Conservation (phyloP, 1,284 basidiomycete species). For the Sporisorium sorghi region DNA sequence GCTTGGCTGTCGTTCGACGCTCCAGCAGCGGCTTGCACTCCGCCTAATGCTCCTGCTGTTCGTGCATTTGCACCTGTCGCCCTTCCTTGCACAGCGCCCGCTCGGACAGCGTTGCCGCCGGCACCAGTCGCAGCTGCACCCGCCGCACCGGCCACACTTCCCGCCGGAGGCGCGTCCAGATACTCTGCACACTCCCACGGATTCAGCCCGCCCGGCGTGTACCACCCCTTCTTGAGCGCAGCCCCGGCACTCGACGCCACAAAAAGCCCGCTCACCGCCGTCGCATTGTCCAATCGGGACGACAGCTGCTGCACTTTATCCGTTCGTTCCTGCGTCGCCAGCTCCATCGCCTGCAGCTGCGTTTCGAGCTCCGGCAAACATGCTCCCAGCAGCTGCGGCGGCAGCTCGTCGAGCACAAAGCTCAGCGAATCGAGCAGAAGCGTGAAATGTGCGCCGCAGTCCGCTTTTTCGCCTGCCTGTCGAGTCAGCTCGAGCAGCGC, state of each 20-base stretch:
- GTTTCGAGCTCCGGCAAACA: slow-evolving; percentile 27
- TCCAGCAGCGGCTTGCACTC: not conserved
- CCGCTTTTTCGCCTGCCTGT: slow-evolving; percentile 13
- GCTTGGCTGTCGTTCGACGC: slow-evolving; percentile 1
- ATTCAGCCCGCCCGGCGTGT: slow-evolving; percentile 27
- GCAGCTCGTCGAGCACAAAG: slow-evolving; percentile 52
- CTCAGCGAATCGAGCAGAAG: slow-evolving; percentile 36
- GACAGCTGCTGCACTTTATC: slow-evolving; percentile 25
- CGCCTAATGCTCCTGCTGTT: not conserved
- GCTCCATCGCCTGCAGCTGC: slow-evolving; percentile 17
- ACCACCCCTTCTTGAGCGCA: slow-evolving; percentile 38
- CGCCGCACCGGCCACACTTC: not conserved
- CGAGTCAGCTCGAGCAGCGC: slow-evolving; percentile 24
- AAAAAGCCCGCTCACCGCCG: slow-evolving; percentile 13
- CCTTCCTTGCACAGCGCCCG: not conserved
- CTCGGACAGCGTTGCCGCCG: slow-evolving; percentile 4
- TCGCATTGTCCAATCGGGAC: slow-evolving; percentile 22
- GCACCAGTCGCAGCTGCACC: slow-evolving; percentile 1
- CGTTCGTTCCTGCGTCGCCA: slow-evolving; percentile 21
- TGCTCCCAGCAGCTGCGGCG: slow-evolving; percentile 14
- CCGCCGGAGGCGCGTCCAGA: slow-evolving; percentile 22
- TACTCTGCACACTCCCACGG: slow-evolving; percentile 53
- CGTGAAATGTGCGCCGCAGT: slow-evolving; percentile 16
- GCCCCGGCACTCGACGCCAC: slow-evolving; percentile 27
- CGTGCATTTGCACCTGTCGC: not conserved